phyloP scores from a whole-genome alignment of 805 yeast species.

The Saccharomyces paradoxus region DNA sequence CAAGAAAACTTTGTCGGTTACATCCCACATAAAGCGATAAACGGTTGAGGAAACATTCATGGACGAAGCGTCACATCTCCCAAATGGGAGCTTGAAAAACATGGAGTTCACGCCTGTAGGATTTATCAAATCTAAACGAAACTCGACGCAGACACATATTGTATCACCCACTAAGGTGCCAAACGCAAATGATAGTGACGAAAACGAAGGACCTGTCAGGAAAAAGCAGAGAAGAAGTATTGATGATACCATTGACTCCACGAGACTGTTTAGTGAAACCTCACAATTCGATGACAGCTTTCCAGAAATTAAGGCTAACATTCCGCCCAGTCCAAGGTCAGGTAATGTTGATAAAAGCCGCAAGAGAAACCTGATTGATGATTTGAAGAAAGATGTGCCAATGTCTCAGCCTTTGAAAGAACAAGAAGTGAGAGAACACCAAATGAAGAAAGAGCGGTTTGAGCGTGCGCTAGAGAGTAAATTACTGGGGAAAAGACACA shows the following conservation, averaged over 20 bases:
- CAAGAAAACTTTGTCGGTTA: neutral
- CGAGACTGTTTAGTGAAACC: slow-evolving; percentile 23
- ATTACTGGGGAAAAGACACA: neutral
- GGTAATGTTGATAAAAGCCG: neutral
- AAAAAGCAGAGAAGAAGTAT: slow-evolving; percentile 11
- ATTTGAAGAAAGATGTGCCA: slow-evolving; percentile 16
- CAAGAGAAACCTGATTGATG: slow-evolving; percentile 14
- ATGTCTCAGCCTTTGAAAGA: slow-evolving; percentile 28
- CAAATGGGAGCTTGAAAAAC: slow-evolving; percentile 17
- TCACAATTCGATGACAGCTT: slow-evolving; percentile 29
- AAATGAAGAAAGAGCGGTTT: slow-evolving; percentile 11
- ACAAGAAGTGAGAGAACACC: slow-evolving; percentile 22
- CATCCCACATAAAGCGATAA: neutral
- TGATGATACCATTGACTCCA: slow-evolving; percentile 23
- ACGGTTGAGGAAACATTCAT: neutral
- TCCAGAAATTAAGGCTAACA: slow-evolving; percentile 13
- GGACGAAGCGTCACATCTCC: slow-evolving; percentile 16
- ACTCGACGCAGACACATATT: slow-evolving; percentile 1
- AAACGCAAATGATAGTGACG: neutral
- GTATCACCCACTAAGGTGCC: neutral
- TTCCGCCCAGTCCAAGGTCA: slow-evolving; percentile 1
- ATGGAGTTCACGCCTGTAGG: slow-evolving; percentile 41
- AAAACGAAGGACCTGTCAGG: slow-evolving; percentile 10
- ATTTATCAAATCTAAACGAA: slow-evolving; percentile 18
- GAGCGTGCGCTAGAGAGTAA: neutral